Conservation (phyloP, 352 stramenopile species). For the Phytophthora foliorum region DNA sequence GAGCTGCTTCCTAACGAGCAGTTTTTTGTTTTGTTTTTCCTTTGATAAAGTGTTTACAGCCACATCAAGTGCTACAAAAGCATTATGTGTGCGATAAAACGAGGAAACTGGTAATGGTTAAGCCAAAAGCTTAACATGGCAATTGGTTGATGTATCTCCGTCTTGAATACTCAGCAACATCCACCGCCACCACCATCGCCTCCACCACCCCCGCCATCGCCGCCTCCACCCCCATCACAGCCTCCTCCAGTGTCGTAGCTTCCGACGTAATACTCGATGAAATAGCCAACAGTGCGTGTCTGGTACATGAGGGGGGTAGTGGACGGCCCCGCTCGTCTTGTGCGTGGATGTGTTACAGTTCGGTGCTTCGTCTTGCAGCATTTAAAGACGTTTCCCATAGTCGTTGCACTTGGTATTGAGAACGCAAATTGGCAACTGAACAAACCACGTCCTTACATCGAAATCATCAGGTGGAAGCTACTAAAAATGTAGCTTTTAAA, state of each 20-base stretch:
- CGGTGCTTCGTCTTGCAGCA: neutral
- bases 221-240: neutral
- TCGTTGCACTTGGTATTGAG: neutral
- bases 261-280: neutral
- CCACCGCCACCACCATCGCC: neutral
- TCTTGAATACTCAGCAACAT: neutral
- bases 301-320: too few relatives aligned
- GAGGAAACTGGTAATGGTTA: too few relatives aligned
- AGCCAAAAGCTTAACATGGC: too few relatives aligned
- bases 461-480: neutral
- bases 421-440: neutral
- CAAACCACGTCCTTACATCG: neutral
- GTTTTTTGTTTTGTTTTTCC: too few relatives aligned
- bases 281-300: neutral
- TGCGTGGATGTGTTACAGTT: neutral
- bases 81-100: too few relatives aligned
- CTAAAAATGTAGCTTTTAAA: neutral
- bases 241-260: neutral
- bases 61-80: too few relatives aligned
- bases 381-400: neutral
- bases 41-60: too few relatives aligned
- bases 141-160: too few relatives aligned
- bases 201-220: too few relatives aligned
- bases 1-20: neutral
- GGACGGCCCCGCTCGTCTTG: neutral